Conservation (phyloP, 148 eudicot genomes). For the Hydrangea macrophylla region DNA sequence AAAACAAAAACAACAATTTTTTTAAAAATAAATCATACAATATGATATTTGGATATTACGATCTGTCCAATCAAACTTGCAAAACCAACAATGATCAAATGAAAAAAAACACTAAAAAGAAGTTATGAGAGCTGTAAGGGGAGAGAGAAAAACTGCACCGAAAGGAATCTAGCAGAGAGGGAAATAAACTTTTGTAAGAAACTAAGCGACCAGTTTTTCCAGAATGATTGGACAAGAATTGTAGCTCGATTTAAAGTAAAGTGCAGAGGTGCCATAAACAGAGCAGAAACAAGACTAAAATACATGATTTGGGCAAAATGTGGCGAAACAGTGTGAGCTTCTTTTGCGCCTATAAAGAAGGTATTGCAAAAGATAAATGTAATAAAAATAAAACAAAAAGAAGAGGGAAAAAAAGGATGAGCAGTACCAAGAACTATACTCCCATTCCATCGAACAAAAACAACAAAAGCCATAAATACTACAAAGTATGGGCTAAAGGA, state of each 20-base stretch:
- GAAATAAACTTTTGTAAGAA: conserved; percentile 33
- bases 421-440: conserved; percentile 73
- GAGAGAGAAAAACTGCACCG: conserved; percentile 83
- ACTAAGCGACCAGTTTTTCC: conserved; percentile 41
- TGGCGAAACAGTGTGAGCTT: conserved; percentile 80
- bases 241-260: conserved; percentile 37
- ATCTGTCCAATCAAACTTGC: too few species aligned
- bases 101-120: too few species aligned
- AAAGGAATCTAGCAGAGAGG: conserved; percentile 46
- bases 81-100: too few species aligned
- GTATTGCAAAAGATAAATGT: conserved; percentile 1
- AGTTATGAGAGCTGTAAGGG: too few species aligned
- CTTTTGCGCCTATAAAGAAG: conserved; percentile 83
- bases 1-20: too few species aligned
- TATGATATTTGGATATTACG: too few species aligned
- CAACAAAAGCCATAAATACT: conserved; percentile 47
- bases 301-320: conserved; percentile 87
- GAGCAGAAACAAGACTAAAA: conserved; percentile 52
- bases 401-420: conserved; percentile 4
- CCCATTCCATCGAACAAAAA: conserved; percentile 78
- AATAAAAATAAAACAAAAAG: neutral
- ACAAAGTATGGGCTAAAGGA: conserved; percentile 66
- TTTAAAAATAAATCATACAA: too few species aligned
- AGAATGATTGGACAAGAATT: conserved; percentile 28
- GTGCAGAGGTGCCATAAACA: conserved; percentile 75